Percentiles rank a stretch among this genome's conserved stretches.
phyloP scores from a whole-genome alignment of 108 stramenopile genomes.

The Skeletonema tropicum region DNA sequence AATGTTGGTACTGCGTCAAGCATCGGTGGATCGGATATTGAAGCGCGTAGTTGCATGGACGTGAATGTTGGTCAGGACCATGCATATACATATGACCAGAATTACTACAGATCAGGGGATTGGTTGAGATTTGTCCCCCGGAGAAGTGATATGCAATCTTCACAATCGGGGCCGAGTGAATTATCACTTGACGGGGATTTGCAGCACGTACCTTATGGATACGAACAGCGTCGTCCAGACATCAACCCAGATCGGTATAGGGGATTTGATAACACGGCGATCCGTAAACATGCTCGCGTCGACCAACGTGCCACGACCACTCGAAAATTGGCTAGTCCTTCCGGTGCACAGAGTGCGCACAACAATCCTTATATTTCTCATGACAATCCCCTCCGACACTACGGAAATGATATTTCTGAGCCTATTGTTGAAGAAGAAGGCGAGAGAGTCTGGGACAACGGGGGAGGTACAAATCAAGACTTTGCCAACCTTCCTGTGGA shows the following conservation, averaged over 20 bases:
- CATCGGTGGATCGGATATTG: constrained; percentile 2
- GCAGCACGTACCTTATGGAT: not conserved
- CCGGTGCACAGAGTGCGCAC: not conserved
- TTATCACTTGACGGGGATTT: not conserved
- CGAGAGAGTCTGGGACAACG: not conserved
- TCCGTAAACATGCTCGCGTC: constrained; percentile 15
- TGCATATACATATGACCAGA: not conserved
- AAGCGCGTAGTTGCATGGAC: not conserved
- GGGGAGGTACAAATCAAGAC: constrained; percentile 1
- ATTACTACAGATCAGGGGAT: constrained; percentile 8
- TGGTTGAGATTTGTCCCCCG: not conserved
- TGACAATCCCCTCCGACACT: not conserved
- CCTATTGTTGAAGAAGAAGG: constrained; percentile 39
- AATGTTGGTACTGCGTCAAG: not conserved
- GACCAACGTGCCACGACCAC: constrained; percentile 3
- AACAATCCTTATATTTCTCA: not conserved
- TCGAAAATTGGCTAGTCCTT: constrained; percentile 6
- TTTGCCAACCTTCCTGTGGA: constrained; percentile 1
- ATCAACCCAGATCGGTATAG: constrained; percentile 23
- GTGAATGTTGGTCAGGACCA: not conserved
- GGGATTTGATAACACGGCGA: constrained; percentile 42
- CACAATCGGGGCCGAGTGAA: not conserved
- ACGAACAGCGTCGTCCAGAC: not conserved
- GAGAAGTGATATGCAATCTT: not conserved
- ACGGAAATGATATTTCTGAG: constrained; percentile 1